Base-by-base conservation (phyloP, 257 asterid species). In the Solanum tarijense region DNA sequence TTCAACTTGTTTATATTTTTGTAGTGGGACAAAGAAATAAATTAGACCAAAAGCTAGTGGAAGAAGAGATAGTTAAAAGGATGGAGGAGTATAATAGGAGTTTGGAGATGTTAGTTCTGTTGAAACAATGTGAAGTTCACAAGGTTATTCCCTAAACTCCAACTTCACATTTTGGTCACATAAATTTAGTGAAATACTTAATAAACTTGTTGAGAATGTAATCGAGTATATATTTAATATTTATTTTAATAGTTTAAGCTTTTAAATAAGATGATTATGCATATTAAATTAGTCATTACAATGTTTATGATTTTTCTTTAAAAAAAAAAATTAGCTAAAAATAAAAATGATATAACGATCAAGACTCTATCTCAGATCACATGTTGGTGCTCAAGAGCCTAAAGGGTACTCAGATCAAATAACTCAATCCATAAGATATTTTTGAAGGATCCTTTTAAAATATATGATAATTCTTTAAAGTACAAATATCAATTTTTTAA, bases 51-150 rank as follows among this genome's bases (percentile, higher is more conserved):
- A 81, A 85, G 6, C 12, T 5, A 38, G 78, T 85, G 60, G 91
- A 89, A 79, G 94, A 89, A 46, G 93, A 91, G 86, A 35, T 92
- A n/a, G 88, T 88, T 38, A 90, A 88, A 48, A 90, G 83, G 76
- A 89, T 36, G 86, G 91, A 91, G 32, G 92, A 92, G 39, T 88
- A 87, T 58, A 85, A 41, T 12, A 92, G 91, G 79, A 89, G 86
- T 48, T n/a, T 72, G 78, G 95, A 84, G 39, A 76, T 90, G 68
- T 29, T 91, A 31, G 89, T 88, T 76, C 87, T 92, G 58, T 91
- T 87, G 62, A 91, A 89, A 12, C 83, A 88, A 86, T 92, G 87
- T 29, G 89, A 87, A 87, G 18, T 73, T 38, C 89, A 91, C n/a
- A 92, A 94, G 93, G 96, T 93, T 46, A 12, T 5, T 48, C 68